Conservation (phyloP, 352 stramenopile species). For the Achlya hypogyna region DNA sequence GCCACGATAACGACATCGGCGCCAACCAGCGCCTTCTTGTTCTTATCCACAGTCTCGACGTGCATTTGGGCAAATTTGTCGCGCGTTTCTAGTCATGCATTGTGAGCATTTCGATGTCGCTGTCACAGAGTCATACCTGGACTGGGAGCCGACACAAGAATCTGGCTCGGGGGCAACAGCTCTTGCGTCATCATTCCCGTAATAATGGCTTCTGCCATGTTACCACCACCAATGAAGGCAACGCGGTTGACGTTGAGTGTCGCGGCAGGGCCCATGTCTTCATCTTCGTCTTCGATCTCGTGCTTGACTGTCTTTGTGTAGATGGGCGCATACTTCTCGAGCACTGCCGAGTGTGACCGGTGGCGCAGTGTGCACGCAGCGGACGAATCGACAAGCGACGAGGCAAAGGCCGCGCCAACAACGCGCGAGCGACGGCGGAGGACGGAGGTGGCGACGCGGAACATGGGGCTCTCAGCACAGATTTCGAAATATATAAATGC, state of each 20-base stretch:
- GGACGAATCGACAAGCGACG: not conserved
- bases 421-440: not conserved
- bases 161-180: constrained; percentile 47
- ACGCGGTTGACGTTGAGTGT: constrained; percentile 41
- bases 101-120: not conserved
- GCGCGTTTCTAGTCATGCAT: constrained; percentile 34
- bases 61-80: constrained; percentile 49
- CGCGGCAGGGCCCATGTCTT: not conserved
- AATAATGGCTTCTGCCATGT: constrained; percentile 86
- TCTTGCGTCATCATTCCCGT: constrained; percentile 63
- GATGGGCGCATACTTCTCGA: constrained; percentile 13
- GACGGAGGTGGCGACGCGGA: not conserved
- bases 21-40: constrained; percentile 48
- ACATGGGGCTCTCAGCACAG: not conserved
- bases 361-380: not conserved
- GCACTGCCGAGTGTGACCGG: constrained; percentile 9
- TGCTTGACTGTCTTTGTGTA: constrained; percentile 2
- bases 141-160: constrained; percentile 78
- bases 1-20: constrained; percentile 89
- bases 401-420: not conserved
- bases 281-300: not conserved
- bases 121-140: constrained; percentile 24
- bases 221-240: constrained; percentile 78
- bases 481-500: not conserved
- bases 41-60: constrained; percentile 53